phyloP scores from a whole-genome alignment of 176 grass and related monocot species.

The Secale cereale region DNA sequence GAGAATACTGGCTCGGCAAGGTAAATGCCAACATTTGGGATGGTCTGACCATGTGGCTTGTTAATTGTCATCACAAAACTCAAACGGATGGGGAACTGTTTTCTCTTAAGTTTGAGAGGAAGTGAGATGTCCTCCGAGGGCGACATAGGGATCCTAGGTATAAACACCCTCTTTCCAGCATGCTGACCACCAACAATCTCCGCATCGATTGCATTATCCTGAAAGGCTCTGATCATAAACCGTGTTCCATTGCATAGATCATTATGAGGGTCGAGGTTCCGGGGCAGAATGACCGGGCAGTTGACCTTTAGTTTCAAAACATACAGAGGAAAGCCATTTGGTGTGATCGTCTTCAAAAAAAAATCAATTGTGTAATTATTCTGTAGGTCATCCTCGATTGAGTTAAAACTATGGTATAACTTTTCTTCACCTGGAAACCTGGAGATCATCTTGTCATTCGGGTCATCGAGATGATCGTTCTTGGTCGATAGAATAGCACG shows the following conservation, averaged over 20 bases:
- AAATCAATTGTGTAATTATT: neutral
- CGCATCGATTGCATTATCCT: neutral
- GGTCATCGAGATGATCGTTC: neutral
- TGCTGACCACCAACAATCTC: neutral
- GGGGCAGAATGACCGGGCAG: neutral
- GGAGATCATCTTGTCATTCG: neutral
- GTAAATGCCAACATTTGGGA: neutral
- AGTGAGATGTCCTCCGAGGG: neutral
- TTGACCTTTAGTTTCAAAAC: neutral
- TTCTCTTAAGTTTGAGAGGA: neutral
- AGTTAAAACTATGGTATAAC: neutral
- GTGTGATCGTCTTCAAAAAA: neutral
- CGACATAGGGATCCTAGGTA: neutral
- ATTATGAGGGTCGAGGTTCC: neutral
- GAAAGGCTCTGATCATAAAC: too few species aligned
- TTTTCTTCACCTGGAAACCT: neutral
- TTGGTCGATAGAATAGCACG: too few species aligned
- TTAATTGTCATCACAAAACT: neutral
- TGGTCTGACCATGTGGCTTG: neutral
- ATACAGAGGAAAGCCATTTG: neutral
- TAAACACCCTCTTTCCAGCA: neutral
- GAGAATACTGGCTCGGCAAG: neutral
- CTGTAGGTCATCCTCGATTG: neutral
- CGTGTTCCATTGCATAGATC: neutral
- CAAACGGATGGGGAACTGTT: neutral